Evolutionary conservation across 2,329 filamentous ascomycete species (phyloP).

Genomic region (Herpotrichia juniperi): DNA sequence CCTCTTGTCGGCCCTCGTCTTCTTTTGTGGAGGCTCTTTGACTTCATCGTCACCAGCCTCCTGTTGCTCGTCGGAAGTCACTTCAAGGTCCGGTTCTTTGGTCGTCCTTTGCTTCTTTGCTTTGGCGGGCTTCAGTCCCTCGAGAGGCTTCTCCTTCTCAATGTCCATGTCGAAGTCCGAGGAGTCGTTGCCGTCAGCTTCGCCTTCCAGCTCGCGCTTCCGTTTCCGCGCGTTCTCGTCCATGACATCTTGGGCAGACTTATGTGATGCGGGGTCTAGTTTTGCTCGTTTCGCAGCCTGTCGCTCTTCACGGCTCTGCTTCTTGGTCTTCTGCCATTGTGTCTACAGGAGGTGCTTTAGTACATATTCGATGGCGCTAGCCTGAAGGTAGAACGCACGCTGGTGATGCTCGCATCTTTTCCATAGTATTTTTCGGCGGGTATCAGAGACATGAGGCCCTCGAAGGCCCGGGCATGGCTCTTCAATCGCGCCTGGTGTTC

Average conservation of each 20-base stretch:
- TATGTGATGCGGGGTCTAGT: conserved; percentile 87
- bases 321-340: conserved; percentile 95
- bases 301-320: conserved; percentile 87
- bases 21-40: conserved; percentile 20
- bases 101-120: conserved; percentile 53
- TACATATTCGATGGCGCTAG: background rate
- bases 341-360: conserved; percentile 61
- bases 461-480: conserved; percentile 74
- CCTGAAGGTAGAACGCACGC: conserved; percentile 62
- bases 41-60: conserved; percentile 21
- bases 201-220: conserved; percentile 70
- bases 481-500: conserved; percentile 58
- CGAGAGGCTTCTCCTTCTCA: conserved; percentile 45
- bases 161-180: conserved; percentile 43
- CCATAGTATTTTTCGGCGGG: conserved; percentile 91
- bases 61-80: conserved; percentile 15
- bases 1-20: conserved; percentile 51
- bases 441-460: conserved; percentile 84
- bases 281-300: conserved; percentile 74
- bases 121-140: conserved; percentile 43
- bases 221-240: conserved; percentile 82
- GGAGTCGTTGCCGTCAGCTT: conserved; percentile 42
- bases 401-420: conserved; percentile 69
- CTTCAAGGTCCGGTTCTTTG: conserved; percentile 25
- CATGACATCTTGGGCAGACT: conserved; percentile 92